Base-by-base conservation (phyloP, 768 basidiomycete genomes). In the Agaricus blazei region DNA sequence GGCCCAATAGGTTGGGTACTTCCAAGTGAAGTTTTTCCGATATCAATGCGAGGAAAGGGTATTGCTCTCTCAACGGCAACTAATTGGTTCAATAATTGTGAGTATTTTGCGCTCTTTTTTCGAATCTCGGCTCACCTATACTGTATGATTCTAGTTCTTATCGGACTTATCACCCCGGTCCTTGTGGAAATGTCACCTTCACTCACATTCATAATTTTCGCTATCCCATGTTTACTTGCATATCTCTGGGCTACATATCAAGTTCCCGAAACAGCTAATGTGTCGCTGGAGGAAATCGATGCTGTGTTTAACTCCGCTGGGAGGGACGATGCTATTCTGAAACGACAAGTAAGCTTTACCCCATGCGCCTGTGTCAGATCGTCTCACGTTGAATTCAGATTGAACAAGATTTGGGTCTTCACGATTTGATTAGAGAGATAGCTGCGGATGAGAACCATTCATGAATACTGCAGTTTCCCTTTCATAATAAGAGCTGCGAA, bases 1-100 rank as follows among this genome's bases (percentile, higher is more conserved):
- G 90, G 90, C 0, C 89, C 91, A 0, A 78, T 93, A 58, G 85
- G 84, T 3, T 93, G 91, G 91, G 83, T 92, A 1, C 78, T 93
- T 7, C 88, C 91, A 0, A 84, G 82, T 59, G 91, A 94, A 68
- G 83, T 94, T 2, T 92, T 93, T 63, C 83, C 92, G 1, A 71
- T 89, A 0, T 86, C 88, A 2, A 77, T 89, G 70, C 76, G 91
- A 58, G 86, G 88, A 60, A 85, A 85, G 64, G 93, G 93, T 47
- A 91, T 93, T 4, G 82, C 90, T 24, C 63, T 95, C 23, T 84
- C 89, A 19, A 93, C 91, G 1, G 87, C 89, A 2, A 88, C 87
- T n/a, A 90, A 89, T 60, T 93, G 90, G 90, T 62, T 81, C 26
- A 92, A 92, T 63, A 93, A 93, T 56, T 93, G 86, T 85, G 48